Conservation (phyloP, 768 basidiomycete genomes). For the Aureoboletus auriporus region DNA sequence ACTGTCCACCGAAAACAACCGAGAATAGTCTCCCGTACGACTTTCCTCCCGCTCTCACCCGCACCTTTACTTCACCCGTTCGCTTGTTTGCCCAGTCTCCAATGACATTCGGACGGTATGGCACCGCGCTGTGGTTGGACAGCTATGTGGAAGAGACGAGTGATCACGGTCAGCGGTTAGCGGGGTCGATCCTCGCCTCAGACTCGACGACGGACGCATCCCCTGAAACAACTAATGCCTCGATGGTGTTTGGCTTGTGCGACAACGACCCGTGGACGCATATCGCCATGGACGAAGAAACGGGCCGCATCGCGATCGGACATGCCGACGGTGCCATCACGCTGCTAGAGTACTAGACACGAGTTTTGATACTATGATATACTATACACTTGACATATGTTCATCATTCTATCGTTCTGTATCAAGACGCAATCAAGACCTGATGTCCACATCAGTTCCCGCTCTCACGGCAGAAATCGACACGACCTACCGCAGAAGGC, state of each 20-base stretch:
- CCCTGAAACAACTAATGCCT: not conserved
- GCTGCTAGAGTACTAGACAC: conserved; percentile 45
- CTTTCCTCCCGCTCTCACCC: conserved; percentile 30
- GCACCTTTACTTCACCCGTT: conserved; percentile 50
- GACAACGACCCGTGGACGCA: conserved; percentile 48
- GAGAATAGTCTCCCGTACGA: conserved; percentile 45
- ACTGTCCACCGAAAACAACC: conserved; percentile 16
- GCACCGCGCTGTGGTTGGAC: conserved; percentile 66
- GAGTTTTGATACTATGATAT: not conserved
- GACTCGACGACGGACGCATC: no score
- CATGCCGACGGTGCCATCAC: conserved; percentile 42
- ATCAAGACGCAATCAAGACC: conserved; percentile 51
- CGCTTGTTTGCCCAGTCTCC: conserved; percentile 53
- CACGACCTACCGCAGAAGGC: conserved; percentile 63
- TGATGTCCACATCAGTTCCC: conserved; percentile 18
- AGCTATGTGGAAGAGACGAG: conserved; percentile 51
- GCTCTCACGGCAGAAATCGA: not conserved
- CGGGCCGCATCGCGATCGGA: conserved; percentile 35
- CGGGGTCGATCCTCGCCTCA: conserved; percentile 27
- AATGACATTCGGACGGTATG: conserved; percentile 51
- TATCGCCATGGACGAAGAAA: conserved; percentile 37
- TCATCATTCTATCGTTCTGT: no score
- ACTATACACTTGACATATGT: not conserved
- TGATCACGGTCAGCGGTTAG: conserved; percentile 57
- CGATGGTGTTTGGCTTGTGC: conserved; percentile 43